A percentile compares a stretch with the other conserved stretches of the same genome.
Evolutionary conservation across 2,329 filamentous ascomycete genomes (phyloP).

Genomic region (Beauveria sp.): DNA sequence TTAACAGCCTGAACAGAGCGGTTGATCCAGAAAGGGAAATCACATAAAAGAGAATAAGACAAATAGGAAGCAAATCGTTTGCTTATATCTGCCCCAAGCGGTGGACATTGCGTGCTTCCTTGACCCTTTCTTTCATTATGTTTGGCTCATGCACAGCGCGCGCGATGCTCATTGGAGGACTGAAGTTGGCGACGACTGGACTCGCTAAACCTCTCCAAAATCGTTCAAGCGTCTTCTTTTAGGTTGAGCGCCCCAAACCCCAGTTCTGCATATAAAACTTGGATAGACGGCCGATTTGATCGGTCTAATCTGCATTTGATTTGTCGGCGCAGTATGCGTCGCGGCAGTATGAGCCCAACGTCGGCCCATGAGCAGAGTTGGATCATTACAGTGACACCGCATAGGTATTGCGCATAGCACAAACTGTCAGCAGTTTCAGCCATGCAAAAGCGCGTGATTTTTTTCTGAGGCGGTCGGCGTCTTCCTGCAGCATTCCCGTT

Average conservation of each 20-base stretch:
- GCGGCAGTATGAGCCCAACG: background rate
- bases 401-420: background rate
- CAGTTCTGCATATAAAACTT: background rate
- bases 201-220: constrained; percentile 7
- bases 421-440: constrained; percentile 6
- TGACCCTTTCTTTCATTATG: background rate
- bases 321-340: background rate
- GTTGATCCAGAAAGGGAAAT: background rate
- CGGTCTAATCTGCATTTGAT: background rate
- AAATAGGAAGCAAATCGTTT: background rate
- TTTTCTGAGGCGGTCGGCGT: background rate
- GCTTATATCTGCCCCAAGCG: background rate
- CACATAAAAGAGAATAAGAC: background rate
- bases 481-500: background rate
- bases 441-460: background rate
- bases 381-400: background rate
- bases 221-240: background rate
- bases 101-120: background rate
- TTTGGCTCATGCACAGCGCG: background rate
- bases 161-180: constrained; percentile 1
- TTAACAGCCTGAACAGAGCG: background rate
- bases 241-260: background rate
- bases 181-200: background rate
- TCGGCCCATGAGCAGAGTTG: background rate
- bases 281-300: background rate